Evolutionary conservation across 2,329 filamentous ascomycete species (phyloP).

Genomic region (Akanthomyces dipterigenus): DNA sequence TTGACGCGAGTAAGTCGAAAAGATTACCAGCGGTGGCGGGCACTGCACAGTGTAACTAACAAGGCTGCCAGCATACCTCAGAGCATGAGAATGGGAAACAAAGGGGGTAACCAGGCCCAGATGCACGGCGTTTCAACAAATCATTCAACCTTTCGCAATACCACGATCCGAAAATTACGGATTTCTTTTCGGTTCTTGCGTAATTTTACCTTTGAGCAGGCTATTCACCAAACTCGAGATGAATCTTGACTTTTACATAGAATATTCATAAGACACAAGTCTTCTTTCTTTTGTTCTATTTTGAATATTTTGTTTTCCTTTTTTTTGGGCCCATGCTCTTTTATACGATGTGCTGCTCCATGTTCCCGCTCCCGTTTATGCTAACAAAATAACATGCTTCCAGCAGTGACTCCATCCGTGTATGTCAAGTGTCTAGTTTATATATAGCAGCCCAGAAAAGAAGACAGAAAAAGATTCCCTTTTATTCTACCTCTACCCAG

Average conservation of each 20-base stretch:
- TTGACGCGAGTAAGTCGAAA: slow-evolving; percentile 82
- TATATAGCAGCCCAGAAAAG: not conserved
- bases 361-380: not conserved
- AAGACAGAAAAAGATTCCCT: not conserved
- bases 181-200: not conserved
- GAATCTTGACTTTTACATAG: not conserved
- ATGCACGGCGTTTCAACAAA: not conserved
- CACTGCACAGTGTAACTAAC: not conserved
- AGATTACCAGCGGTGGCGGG: not conserved
- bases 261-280: not conserved
- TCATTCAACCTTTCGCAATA: not conserved
- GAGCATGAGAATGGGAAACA: not conserved
- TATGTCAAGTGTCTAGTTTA: not conserved
- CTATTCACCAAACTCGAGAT: not conserved
- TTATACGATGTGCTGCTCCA: not conserved
- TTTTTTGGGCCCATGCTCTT: not conserved
- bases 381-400: not conserved
- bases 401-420: not conserved
- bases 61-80: slow-evolving; percentile 4
- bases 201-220: not conserved
- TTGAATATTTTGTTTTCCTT: not conserved
- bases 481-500: slow-evolving; percentile 10
- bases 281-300: not conserved
- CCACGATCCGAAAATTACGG: not conserved
- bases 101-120: not conserved